These are phyloP conservation scores for Lachancea sp. DNA, from an alignment of 805 yeast species.

Conservation along the genomic window DNA sequence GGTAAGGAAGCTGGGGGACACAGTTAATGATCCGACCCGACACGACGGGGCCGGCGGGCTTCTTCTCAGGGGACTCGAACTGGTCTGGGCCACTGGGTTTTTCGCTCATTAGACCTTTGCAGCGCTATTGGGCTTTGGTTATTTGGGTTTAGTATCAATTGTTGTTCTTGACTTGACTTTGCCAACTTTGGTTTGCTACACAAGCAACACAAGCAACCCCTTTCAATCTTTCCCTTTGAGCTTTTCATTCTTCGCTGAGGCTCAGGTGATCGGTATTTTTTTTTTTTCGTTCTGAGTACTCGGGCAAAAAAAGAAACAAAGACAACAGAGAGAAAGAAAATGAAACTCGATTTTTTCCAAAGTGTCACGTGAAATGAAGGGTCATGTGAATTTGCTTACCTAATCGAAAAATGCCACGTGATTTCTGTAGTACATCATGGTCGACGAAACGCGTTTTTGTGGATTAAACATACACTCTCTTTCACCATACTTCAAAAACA, in stretches of 20 bases:
- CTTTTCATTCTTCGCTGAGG: not conserved
- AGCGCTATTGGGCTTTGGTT: no score
- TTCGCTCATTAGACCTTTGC: not conserved
- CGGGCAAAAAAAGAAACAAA: no score
- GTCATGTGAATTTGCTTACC: no score
- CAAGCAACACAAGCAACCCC: no score
- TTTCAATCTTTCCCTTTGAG: not conserved
- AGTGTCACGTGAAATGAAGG: no score
- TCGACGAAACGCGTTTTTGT: no score
- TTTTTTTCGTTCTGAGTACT: not conserved
- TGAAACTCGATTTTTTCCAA: no score
- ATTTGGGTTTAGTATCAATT: not conserved
- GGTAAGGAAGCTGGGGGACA: conserved; percentile 33
- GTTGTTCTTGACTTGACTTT: not conserved
- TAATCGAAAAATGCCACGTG: no score
- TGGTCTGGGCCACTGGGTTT: not conserved
- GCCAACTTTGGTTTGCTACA: no score
- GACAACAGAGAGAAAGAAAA: no score
- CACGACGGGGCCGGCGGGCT: conserved; percentile 1
- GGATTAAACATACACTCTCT: no score
- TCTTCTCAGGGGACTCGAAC: not conserved
- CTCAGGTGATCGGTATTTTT: not conserved
- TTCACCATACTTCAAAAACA: conserved; percentile 32
- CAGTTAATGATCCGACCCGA: conserved; percentile 30
- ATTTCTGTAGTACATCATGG: no score